Conservation (phyloP, 345 rosid genomes). For the Limnanthes douglasii region DNA sequence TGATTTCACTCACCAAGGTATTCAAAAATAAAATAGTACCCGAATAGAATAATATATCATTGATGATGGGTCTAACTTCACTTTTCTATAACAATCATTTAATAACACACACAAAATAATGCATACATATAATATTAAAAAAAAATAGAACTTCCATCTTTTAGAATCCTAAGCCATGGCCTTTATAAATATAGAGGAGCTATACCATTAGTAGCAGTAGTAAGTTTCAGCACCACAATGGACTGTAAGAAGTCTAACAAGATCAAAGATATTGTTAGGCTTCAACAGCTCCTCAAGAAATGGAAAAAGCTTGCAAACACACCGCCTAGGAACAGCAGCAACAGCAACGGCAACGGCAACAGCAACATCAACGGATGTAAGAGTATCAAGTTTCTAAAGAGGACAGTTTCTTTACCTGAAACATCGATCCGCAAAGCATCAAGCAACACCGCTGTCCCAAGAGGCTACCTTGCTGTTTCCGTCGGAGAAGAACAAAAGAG, state of each 20-base stretch:
- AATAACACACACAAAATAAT: too few species aligned
- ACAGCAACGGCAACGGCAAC: slow-evolving; percentile 4
- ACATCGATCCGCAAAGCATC: slow-evolving; percentile 6
- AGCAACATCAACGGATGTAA: slow-evolving; percentile 14
- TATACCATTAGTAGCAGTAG: too few species aligned
- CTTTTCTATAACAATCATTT: too few species aligned
- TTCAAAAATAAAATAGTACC: too few species aligned
- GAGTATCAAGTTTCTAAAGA: slow-evolving; percentile 59
- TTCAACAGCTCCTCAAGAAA: slow-evolving; percentile 79
- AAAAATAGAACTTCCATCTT: too few species aligned
- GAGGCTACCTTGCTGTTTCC: slow-evolving; percentile 47
- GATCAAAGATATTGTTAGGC: slow-evolving; percentile 84
- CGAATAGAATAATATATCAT: too few species aligned
- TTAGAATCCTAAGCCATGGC: too few species aligned
- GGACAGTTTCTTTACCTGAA: slow-evolving; percentile 55
- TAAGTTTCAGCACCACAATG: too few species aligned
- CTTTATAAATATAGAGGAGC: too few species aligned
- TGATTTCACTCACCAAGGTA: too few species aligned
- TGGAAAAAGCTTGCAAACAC: slow-evolving; percentile 76
- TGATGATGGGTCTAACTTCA: too few species aligned
- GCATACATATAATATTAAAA: too few species aligned
- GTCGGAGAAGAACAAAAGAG: slow-evolving; percentile 54
- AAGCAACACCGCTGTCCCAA: slow-evolving; percentile 22
- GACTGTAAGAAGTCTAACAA: slow-evolving; percentile 77
- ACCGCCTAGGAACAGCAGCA: slow-evolving; percentile 13